These are phyloP conservation scores for Ogataea haglerorum DNA, from an alignment of 805 yeast species.

Conservation along the genomic window DNA sequence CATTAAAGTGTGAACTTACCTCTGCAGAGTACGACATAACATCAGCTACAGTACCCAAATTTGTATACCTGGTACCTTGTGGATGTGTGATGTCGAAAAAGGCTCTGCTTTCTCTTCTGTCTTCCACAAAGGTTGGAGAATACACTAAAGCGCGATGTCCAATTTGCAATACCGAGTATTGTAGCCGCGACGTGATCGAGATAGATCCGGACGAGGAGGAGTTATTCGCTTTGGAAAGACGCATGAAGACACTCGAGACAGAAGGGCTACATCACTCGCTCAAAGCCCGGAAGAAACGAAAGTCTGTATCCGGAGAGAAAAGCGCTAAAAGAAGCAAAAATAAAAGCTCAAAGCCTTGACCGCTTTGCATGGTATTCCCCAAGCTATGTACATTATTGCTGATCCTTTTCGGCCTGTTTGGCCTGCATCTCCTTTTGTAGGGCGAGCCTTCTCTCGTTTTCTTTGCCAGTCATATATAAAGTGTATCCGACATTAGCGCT, in stretches of 20 bases:
- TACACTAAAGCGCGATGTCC: slow-evolving; percentile 35
- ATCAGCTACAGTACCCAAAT: slow-evolving; percentile 20
- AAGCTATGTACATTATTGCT: slow-evolving; percentile 11
- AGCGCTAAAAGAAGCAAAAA: slow-evolving; percentile 3
- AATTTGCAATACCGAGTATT: slow-evolving; percentile 32
- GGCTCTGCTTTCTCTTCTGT: slow-evolving; percentile 6
- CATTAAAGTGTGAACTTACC: slow-evolving; percentile 35
- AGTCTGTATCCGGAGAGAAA: background rate
- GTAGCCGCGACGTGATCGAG: slow-evolving; percentile 33
- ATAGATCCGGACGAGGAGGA: slow-evolving; percentile 21
- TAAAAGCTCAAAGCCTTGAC: slow-evolving; percentile 1
- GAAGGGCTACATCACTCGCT: slow-evolving; percentile 38
- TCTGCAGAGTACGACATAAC: slow-evolving; percentile 31
- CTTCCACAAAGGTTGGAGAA: background rate
- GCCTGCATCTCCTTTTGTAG: slow-evolving; percentile 29
- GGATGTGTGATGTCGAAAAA: slow-evolving; percentile 36
- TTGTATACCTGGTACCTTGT: slow-evolving; percentile 46
- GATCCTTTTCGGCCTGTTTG: slow-evolving; percentile 24
- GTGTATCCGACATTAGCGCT: slow-evolving; percentile 50
- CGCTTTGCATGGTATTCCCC: slow-evolving; percentile 1
- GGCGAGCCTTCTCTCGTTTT: slow-evolving; percentile 43
- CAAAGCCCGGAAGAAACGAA: slow-evolving; percentile 22
- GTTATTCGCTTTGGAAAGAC: slow-evolving; percentile 9
- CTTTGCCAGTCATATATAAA: slow-evolving; percentile 49
- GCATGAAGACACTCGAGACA: slow-evolving; percentile 17